Base-by-base conservation (phyloP, 176 grass and related monocot genomes). In the bread wheat (Triticum aestivum) region DNA sequence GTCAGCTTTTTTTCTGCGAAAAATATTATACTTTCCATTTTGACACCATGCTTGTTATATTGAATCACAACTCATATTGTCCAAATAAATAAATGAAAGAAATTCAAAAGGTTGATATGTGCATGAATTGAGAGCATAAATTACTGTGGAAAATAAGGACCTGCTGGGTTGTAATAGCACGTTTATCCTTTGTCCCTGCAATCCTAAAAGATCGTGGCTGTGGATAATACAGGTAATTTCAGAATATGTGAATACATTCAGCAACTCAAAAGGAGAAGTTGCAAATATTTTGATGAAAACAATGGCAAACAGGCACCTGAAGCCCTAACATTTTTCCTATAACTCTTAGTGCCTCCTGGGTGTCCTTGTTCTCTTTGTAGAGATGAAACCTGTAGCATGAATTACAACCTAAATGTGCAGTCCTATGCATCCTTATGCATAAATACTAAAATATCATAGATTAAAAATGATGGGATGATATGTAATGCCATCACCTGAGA, bases 301-400 rank as follows among this genome's bases (percentile, higher is more conserved):
- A 26, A 26, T 45, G 21, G 59, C 21, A 23, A 11, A 37, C 21
- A 78, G 42, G 21, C 84, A 95, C 96, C 90, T 91, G 86, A 88
- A 94, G 68, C 9, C 96, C 96, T 72, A 95, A 76, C 96, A 95
- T 94, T 66, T 95, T 98, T 68, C 93, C 93, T 79, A 98, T 94
- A 44, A 95, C 86, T 86, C 93, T 90, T 90, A 98, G 77, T 65
- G 93, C 91, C 44, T 98, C 96, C 63, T 98, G 96, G 39, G 96
- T 98, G 34, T 94, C 93, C 86, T 89, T 98, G 88, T 98, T 98
- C 89, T 98, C 89, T 64, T 98, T 98, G 75, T 95, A 98, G 82
- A 98, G 90, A 80, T 93, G 78, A 92, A 98, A 98, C 75, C 96
- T 98, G 84, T 11, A 44, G 54, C 9, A 78, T 6, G 32, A 78